Percentiles rank a stretch among this genome's conserved stretches.
phyloP scores from a whole-genome alignment of 306 rosid species.

The Cucumis cinereus region DNA sequence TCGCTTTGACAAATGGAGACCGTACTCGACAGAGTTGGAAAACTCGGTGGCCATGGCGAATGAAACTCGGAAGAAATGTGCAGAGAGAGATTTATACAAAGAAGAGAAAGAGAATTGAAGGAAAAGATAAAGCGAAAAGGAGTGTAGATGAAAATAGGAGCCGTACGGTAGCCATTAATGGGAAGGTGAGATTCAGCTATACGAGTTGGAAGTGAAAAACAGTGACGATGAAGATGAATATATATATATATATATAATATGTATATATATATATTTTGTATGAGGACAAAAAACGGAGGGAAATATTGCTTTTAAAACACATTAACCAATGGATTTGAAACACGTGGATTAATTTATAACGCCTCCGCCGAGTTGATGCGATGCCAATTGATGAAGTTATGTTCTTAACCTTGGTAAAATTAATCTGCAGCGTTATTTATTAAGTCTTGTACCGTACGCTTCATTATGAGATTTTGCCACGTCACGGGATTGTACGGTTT shows the following conservation, averaged over 20 bases:
- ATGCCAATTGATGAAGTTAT: neutral
- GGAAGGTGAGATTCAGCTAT: neutral
- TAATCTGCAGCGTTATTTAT: neutral
- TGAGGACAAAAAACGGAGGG: neutral
- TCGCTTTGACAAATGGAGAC: slow-evolving; percentile 63
- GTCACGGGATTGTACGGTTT: no score
- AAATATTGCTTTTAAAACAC: neutral
- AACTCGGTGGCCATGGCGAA: slow-evolving; percentile 37
- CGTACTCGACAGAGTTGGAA: slow-evolving; percentile 57
- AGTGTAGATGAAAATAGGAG: neutral
- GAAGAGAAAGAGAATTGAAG: neutral
- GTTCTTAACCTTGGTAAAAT: neutral
- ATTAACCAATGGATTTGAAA: neutral
- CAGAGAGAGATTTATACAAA: neutral
- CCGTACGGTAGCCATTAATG: neutral
- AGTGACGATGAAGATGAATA: neutral
- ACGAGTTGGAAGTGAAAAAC: slow-evolving; percentile 5
- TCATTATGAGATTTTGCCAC: no score
- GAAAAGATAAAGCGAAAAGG: neutral
- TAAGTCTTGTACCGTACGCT: neutral
- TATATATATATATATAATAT: no score
- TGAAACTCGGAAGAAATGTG: neutral
- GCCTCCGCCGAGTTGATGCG: neutral
- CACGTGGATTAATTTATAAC: neutral
- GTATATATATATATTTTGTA: no score